Conservation (phyloP, 495 filamentous ascomycete genomes). For the Amphirosellinia nigrospora region DNA sequence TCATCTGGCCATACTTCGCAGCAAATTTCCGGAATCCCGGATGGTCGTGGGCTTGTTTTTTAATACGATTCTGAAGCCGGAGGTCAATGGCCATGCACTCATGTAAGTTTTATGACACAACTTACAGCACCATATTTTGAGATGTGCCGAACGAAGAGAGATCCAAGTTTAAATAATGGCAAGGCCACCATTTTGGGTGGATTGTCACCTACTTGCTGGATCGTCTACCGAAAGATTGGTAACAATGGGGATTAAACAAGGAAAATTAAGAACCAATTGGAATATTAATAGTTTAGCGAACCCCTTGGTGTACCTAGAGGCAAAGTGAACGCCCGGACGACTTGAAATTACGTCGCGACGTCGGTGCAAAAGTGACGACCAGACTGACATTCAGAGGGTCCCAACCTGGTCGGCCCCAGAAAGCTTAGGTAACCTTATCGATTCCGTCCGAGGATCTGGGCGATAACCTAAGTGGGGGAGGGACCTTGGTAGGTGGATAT, state of each 20-base stretch:
- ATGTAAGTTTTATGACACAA: conserved; percentile 7
- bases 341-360: neutral
- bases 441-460: neutral
- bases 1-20: conserved; percentile 67
- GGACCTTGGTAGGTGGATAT: neutral
- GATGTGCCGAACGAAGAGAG: conserved; percentile 58
- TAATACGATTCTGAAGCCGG: conserved; percentile 82
- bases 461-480: neutral
- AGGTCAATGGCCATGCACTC: conserved; percentile 21
- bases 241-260: neutral
- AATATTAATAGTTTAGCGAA: neutral
- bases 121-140: conserved; percentile 67
- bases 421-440: conserved; percentile 19
- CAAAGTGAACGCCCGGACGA: neutral
- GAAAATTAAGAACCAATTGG: neutral
- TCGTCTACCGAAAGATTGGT: neutral
- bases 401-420: neutral
- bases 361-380: conserved; percentile 10
- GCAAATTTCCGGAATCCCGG: conserved; percentile 85
- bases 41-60: conserved; percentile 92
- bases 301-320: neutral
- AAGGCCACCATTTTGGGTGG: conserved; percentile 56
- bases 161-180: conserved; percentile 53
- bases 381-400: neutral
- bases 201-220: neutral